phyloP scores from a whole-genome alignment of 352 stramenopile species.

The Pythium oligandrum region DNA sequence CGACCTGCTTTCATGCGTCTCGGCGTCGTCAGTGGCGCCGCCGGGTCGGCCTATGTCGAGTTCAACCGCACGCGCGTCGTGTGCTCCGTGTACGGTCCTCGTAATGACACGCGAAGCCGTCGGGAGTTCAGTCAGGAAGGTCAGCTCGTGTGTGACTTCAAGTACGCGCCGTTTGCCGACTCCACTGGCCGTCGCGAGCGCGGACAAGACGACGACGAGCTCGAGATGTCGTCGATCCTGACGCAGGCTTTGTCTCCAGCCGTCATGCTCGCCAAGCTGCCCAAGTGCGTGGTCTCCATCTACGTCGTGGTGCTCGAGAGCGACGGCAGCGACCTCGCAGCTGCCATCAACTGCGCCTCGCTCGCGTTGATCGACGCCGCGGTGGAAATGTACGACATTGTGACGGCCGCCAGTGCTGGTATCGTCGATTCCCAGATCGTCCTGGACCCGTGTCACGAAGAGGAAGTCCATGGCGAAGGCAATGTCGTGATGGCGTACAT shows the following conservation, averaged over 20 bases:
- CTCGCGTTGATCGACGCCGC: conserved; percentile 84
- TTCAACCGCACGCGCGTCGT: conserved; percentile 84
- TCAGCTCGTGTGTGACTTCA: conserved; percentile 85
- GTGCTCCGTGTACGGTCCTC: conserved; percentile 85
- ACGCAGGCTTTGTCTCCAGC: conserved; percentile 71
- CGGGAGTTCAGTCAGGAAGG: conserved; percentile 85
- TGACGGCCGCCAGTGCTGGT: conserved; percentile 68
- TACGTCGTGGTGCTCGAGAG: conserved; percentile 86
- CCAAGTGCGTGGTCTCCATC: conserved; percentile 88
- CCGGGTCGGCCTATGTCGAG: conserved; percentile 88
- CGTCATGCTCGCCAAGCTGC: conserved; percentile 83
- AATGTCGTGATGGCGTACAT: conserved; percentile 83
- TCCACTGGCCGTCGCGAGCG: conserved; percentile 53
- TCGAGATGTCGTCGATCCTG: conserved; percentile 74
- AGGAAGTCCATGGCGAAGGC: conserved; percentile 56
- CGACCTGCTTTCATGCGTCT: conserved; percentile 82
- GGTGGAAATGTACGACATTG: conserved; percentile 91
- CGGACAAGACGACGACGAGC: conserved; percentile 73
- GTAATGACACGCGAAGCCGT: conserved; percentile 65
- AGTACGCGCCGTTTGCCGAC: conserved; percentile 83
- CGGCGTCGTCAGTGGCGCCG: conserved; percentile 70
- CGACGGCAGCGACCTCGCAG: conserved; percentile 77
- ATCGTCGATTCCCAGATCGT: conserved; percentile 53
- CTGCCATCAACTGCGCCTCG: conserved; percentile 83
- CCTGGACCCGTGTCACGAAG: conserved; percentile 64